Evolutionary conservation across 805 yeast species (phyloP), one percentile per base, ranked within the genome.

Genomic region (Kazachstania bromeliacearum): DNA sequence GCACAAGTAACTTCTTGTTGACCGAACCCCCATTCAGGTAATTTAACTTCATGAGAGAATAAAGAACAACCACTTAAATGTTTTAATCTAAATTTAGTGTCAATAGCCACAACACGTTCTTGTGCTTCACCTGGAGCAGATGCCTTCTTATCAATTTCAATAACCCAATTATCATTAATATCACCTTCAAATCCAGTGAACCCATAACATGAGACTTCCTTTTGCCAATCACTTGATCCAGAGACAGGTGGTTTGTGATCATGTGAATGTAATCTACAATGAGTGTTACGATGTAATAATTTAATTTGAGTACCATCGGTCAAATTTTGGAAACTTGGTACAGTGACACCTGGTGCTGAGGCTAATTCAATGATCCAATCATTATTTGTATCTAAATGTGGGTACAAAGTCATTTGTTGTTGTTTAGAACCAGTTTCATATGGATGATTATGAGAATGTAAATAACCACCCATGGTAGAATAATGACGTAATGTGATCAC

Each of bases 1-100:
- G 94, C 85, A 64, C 88, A 72, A 3, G 88, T 75, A 36, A 83
- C 94, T 63, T 83, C 94, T 58, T 79, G 88, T 59, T 83, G 94
- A 43, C 76, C 81, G 46, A 77, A 79, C 1, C 82, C 94, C 88
- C 92, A 82, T 35, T 73, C 74, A 42, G 94, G 94, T 50, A 83
- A 68, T 54, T 79, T 79, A 10, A 71, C 74, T 39, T 73, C 79
- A 46, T 76, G 80, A n/a, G 92, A 78, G 58, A 81, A 83, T 48
- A 83, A 63, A 53, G 75, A 77, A 61, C 85, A 72, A 38, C 87
- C 87, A 18, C 82, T 68, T 81, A 79, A 76, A 51, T 83, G 94
- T 59, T 71, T 74, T 46, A 83, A 67, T 63, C 83, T 70, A 64
- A 83, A 79, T 28, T 79, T 68, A 18, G 92, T 75, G 31, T 77